These are phyloP conservation scores for Backusella macrospora DNA, from an alignment of 192 early-diverging fungal genomes.

Conservation along the genomic window DNA sequence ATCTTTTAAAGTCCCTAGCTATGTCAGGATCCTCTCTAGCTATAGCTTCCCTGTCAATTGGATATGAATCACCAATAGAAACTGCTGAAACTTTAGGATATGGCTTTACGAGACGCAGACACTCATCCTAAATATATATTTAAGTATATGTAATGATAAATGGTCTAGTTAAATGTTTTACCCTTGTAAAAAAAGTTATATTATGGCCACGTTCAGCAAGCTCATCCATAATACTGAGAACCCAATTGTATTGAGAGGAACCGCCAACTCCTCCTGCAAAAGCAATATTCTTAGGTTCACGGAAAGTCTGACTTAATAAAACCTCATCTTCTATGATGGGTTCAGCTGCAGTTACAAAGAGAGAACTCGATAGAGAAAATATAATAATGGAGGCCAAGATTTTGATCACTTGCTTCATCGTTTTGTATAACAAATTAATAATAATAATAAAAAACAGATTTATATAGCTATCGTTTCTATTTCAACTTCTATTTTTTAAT, in stretches of 20 bases:
- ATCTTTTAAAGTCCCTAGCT: not conserved
- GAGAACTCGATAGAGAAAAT: too few relatives aligned
- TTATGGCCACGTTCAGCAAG: conserved; percentile 13
- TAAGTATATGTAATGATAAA: not conserved
- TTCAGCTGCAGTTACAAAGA: too few relatives aligned
- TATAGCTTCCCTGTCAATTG: not conserved
- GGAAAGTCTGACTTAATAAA: not conserved
- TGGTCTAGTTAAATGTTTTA: not conserved
- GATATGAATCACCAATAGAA: not conserved
- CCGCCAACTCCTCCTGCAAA: conserved; percentile 1
- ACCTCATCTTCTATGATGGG: too few relatives aligned
- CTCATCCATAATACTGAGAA: conserved; percentile 2
- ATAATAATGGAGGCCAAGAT: too few relatives aligned
- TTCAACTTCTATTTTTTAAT: too few relatives aligned
- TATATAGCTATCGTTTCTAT: too few relatives aligned
- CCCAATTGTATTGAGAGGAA: conserved; percentile 9
- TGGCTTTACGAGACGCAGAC: not conserved
- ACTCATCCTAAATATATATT: not conserved
- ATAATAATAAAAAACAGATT: too few relatives aligned
- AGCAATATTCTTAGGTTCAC: conserved; percentile 15
- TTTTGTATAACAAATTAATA: too few relatives aligned
- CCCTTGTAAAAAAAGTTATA: not conserved
- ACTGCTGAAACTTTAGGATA: not conserved
- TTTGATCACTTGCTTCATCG: too few relatives aligned
- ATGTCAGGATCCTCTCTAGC: not conserved